These are phyloP conservation scores for Candida anutae DNA, from an alignment of 1,139 yeast species.

Conservation along the genomic window DNA sequence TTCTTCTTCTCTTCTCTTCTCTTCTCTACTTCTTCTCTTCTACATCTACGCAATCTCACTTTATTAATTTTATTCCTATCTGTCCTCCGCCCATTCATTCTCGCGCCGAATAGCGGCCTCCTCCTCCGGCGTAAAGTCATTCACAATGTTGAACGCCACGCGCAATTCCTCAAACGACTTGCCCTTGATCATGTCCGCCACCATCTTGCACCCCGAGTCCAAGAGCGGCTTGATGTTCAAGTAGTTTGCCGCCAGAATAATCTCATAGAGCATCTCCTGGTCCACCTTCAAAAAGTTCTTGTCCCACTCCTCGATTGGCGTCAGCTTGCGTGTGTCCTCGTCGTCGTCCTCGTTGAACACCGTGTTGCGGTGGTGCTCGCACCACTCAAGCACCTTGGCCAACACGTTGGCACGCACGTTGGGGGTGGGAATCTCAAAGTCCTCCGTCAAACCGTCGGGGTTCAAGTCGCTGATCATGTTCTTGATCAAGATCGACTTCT, in stretches of 20 bases:
- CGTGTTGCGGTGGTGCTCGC: slow-evolving; percentile 90
- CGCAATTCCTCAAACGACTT: slow-evolving; percentile 95
- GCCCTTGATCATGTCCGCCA: slow-evolving; percentile 96
- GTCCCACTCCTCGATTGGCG: slow-evolving; percentile 94
- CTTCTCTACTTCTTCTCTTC: too few species aligned
- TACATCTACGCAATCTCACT: too few species aligned
- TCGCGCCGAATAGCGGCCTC: slow-evolving; percentile 97
- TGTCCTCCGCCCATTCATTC: slow-evolving; percentile 99
- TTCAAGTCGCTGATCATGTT: slow-evolving; percentile 82
- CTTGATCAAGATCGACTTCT: slow-evolving; percentile 79
- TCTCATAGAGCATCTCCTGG: slow-evolving; percentile 97
- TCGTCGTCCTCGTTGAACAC: slow-evolving; percentile 65
- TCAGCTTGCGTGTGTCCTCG: slow-evolving; percentile 67
- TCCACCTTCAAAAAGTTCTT: slow-evolving; percentile 91
- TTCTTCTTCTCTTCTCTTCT: neutral
- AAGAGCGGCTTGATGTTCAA: slow-evolving; percentile 87
- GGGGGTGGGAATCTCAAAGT: slow-evolving; percentile 85
- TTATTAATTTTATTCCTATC: slow-evolving; percentile 45
- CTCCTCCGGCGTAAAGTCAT: slow-evolving; percentile 96
- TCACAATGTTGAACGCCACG: slow-evolving; percentile 89
- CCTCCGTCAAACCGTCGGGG: slow-evolving; percentile 53
- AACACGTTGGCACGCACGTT: slow-evolving; percentile 82
- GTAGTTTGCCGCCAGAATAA: slow-evolving; percentile 92
- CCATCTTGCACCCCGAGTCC: slow-evolving; percentile 95
- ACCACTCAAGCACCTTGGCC: slow-evolving; percentile 92